Evolutionary conservation across 2,329 filamentous ascomycete genomes (phyloP).

Genomic region (Dothideomycetes sp.): DNA sequence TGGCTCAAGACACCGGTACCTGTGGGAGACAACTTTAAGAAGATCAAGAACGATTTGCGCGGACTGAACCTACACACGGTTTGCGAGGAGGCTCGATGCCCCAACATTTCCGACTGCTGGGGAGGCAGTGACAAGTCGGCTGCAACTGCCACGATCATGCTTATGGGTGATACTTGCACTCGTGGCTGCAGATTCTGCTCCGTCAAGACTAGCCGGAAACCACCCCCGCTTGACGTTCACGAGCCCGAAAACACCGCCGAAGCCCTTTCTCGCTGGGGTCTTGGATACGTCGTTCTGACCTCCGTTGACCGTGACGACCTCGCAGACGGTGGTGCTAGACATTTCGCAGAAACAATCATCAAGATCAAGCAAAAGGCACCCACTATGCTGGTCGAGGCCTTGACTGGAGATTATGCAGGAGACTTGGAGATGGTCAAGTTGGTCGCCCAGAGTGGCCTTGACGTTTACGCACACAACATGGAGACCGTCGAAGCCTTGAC

Average conservation of each 20-base stretch:
- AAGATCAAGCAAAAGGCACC: slow-evolving; percentile 74
- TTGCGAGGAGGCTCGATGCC: slow-evolving; percentile 93
- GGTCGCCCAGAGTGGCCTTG: slow-evolving; percentile 78
- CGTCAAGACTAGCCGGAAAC: slow-evolving; percentile 75
- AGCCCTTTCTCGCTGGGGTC: slow-evolving; percentile 80
- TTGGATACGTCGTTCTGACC: slow-evolving; percentile 93
- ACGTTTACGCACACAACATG: slow-evolving; percentile 95
- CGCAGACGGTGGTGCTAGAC: slow-evolving; percentile 73
- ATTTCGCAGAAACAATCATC: slow-evolving; percentile 89
- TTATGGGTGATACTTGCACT: slow-evolving; percentile 98
- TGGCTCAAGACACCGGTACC: slow-evolving; percentile 98
- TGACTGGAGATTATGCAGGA: slow-evolving; percentile 81
- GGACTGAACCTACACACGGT: slow-evolving; percentile 89
- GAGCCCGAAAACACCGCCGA: slow-evolving; percentile 96
- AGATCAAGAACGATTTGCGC: slow-evolving; percentile 86
- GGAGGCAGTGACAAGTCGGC: slow-evolving; percentile 79
- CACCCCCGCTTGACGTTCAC: slow-evolving; percentile 80
- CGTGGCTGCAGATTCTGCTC: slow-evolving; percentile 94
- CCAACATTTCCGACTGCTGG: slow-evolving; percentile 98
- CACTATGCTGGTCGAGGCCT: slow-evolving; percentile 67
- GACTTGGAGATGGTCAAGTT: slow-evolving; percentile 77
- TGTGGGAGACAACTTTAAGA: slow-evolving; percentile 76
- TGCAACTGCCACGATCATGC: slow-evolving; percentile 96
- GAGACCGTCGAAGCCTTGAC: slow-evolving; percentile 91
- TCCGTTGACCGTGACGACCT: slow-evolving; percentile 91